Evolutionary conservation across 441 rosid genomes (phyloP), one percentile per base, ranked within the genome.

Genomic region (Adansonia rubrostipa): DNA sequence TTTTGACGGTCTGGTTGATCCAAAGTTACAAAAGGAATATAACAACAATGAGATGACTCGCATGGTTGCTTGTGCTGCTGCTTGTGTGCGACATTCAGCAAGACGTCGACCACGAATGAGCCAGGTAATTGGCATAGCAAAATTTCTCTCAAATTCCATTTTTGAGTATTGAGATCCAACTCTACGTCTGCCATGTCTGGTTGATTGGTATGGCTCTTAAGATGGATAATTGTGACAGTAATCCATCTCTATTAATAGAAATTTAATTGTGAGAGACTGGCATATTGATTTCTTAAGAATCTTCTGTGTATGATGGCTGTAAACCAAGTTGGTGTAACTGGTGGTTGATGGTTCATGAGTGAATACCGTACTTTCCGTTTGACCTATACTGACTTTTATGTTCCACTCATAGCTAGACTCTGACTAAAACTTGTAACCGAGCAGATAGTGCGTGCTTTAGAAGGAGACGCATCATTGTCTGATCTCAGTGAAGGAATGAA

Each of bases 41-140:
- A 86, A 91, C 70, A 87, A 80, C 78, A 86, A 80, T 40, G 98
- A 94, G 88, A 93, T 96, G 97, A 88, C 91, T 83, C 93, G 93
- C 62, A 92, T 94, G 98, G 88, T 96, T 75, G 91, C 97, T 68
- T 94, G 97, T 80, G 97, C 98, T 82, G 97, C 98, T 36, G 97
- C 97, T 78, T 88, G 97, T 11, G 97, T 94, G 71, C 96, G 97
- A 42, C 96, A 92, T 84, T 94, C 99, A 61, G 94, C 97, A 58
- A 85, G 92, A 17, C 90, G 92, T 33, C 85, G 99, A 76, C 99
- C 99, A 54, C 92, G 90, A 68, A 90, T 88, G 93, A 96, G 97
- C 83, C 99, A 96, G 98, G 99, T 96, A 87, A 76, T 40, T 76
- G 60, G 3, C 54, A 15, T 54, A 17, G 74, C 1, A 9, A 51